Evolutionary conservation across 495 filamentous ascomycete species (phyloP).

Genomic region (Penicillium chermesinum): DNA sequence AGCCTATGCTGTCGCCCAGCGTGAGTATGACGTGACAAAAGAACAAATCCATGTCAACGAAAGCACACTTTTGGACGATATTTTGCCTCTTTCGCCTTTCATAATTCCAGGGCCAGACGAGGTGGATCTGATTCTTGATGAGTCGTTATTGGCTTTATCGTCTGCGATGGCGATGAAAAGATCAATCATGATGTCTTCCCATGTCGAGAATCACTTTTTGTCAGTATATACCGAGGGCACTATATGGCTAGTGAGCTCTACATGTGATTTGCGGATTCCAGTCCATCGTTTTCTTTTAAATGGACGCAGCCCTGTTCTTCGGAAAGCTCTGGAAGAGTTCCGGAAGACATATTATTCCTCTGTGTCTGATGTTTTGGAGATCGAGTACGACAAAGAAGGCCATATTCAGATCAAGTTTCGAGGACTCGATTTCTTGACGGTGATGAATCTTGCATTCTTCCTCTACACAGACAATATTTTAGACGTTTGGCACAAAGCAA

Average conservation of each 20-base stretch:
- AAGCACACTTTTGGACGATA: slow-evolving; percentile 66
- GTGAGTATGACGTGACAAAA: slow-evolving; percentile 76
- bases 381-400: slow-evolving; percentile 48
- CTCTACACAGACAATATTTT: slow-evolving; percentile 75
- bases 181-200: slow-evolving; percentile 47
- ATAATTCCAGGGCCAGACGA: slow-evolving; percentile 10
- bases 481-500: slow-evolving; percentile 76
- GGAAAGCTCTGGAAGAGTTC: slow-evolving; percentile 54
- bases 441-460: slow-evolving; percentile 75
- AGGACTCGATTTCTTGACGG: slow-evolving; percentile 64
- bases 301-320: slow-evolving; percentile 65
- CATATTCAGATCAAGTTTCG: slow-evolving; percentile 53
- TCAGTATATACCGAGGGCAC: slow-evolving; percentile 29
- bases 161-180: slow-evolving; percentile 30
- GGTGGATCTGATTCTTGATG: slow-evolving; percentile 14
- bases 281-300: slow-evolving; percentile 77
- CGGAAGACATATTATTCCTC: slow-evolving; percentile 38
- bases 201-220: slow-evolving; percentile 53
- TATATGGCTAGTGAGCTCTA: slow-evolving; percentile 49
- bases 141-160: slow-evolving; percentile 16
- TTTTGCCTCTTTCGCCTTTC: slow-evolving; percentile 65
- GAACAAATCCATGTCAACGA: slow-evolving; percentile 63
- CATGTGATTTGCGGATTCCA: slow-evolving; percentile 65
- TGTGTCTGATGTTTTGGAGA: slow-evolving; percentile 54
- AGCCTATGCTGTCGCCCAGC: slow-evolving; percentile 80